phyloP scores from a whole-genome alignment of 306 rosid genomes.

The Urtica urens region DNA sequence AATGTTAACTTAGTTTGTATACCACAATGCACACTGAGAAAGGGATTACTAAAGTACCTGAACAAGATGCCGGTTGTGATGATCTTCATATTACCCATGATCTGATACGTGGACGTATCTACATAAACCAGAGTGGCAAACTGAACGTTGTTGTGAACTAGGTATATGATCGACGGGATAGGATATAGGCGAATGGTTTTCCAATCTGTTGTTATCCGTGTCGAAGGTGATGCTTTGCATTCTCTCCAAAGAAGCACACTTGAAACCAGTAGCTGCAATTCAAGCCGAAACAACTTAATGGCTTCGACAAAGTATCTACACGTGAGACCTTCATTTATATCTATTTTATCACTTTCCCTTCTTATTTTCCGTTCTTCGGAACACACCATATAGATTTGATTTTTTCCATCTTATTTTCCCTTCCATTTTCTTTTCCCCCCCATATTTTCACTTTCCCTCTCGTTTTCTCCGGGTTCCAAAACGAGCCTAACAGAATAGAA shows the following conservation, averaged over 20 bases:
- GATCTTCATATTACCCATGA: slow-evolving; percentile 94
- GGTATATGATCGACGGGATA: slow-evolving; percentile 74
- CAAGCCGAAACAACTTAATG: too few relatives aligned
- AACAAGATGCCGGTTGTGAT: slow-evolving; percentile 79
- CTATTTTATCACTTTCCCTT: too few relatives aligned
- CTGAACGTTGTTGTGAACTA: slow-evolving; percentile 77
- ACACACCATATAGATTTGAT: too few relatives aligned
- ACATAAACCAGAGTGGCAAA: slow-evolving; percentile 82
- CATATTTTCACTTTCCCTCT: too few relatives aligned
- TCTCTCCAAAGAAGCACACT: slow-evolving; percentile 72
- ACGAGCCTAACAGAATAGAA: too few relatives aligned
- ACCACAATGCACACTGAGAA: neutral
- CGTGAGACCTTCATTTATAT: too few relatives aligned
- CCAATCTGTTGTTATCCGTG: slow-evolving; percentile 87
- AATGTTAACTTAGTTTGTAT: neutral
- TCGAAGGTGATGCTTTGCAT: slow-evolving; percentile 39
- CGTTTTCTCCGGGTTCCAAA: too few relatives aligned
- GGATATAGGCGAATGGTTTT: slow-evolving; percentile 55
- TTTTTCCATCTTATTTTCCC: too few relatives aligned
- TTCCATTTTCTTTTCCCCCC: too few relatives aligned
- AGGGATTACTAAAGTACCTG: slow-evolving; percentile 39
- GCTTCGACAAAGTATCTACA: too few relatives aligned
- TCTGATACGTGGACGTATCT: slow-evolving; percentile 93
- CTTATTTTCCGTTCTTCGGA: too few relatives aligned
- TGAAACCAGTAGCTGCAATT: slow-evolving; percentile 67